These are phyloP conservation scores for Eremochloa ophiuroides DNA, from an alignment of 176 grass and related monocot species.

Conservation along the genomic window DNA sequence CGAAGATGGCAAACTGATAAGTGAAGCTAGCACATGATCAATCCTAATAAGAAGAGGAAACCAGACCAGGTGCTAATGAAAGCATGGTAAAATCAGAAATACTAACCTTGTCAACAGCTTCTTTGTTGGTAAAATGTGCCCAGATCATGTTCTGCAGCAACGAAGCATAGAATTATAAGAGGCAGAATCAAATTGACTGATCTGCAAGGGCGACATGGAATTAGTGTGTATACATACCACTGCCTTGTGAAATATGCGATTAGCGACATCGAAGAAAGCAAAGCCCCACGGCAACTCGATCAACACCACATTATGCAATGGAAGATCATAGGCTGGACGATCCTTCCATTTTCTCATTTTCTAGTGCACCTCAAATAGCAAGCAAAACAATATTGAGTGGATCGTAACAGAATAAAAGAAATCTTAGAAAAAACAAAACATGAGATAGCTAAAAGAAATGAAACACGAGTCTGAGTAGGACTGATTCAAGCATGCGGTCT, in stretches of 20 bases:
- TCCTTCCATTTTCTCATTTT: background rate
- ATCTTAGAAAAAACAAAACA: background rate
- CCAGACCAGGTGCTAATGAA: background rate
- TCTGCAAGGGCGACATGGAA: background rate
- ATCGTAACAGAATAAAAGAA: background rate
- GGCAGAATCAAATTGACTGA: background rate
- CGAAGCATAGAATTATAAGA: background rate
- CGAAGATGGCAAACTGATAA: background rate
- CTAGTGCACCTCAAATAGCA: background rate
- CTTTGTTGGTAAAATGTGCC: background rate
- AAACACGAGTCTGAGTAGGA: background rate
- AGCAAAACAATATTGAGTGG: background rate
- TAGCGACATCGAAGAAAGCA: background rate
- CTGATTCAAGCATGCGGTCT: background rate
- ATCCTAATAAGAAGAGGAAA: background rate
- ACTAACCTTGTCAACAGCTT: background rate
- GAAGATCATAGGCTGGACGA: background rate
- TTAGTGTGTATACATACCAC: background rate
- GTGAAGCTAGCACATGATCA: background rate
- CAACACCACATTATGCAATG: background rate
- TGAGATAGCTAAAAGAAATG: background rate
- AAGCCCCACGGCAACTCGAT: background rate
- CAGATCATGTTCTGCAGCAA: background rate
- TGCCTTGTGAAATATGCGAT: fast-evolving
- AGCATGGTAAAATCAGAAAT: background rate